Evolutionary conservation across 1,139 yeast genomes (phyloP), one percentile per base, ranked within the genome.

Genomic region (Debaryomyces sp.): DNA sequence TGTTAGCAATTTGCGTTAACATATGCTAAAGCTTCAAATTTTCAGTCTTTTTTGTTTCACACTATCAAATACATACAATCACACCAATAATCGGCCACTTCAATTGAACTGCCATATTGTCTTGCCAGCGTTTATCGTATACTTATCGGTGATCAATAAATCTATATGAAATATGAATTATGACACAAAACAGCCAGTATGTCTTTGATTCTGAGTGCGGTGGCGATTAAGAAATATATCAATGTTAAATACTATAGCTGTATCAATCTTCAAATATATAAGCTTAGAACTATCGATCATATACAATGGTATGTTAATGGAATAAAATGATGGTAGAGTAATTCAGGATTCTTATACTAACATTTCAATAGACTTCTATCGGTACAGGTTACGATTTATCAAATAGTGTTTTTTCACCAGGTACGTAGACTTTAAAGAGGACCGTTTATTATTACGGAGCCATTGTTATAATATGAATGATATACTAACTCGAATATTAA

Each of bases 301-400:
- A 37, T 38, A 45, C 42, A 49, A 49, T 49, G 51, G 51, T 49
- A 43, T 39, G 51, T 49, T 34, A 1, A 10, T 17, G n/a, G 15
- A 18, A 30, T 29, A 12, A 7, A 32, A 27, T 41, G 17, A 12
- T 35, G 17, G 10, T 13, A 10, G 12, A n/a, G 26, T 8, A 32
- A 22, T 22, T 12, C 7, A 6, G 15, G 4, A 12, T 30, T 22
- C 4, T 6, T 9, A 24, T 54, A 56, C 60, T 59, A 58, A 59
- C 62, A 21, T 27, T 47, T 12, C 44, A 35, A 35, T 21, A 62
- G 71, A 89, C 97, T 41, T 91, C 97, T 47, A 91, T 92, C 63
- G 98, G 98, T 61, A 92, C 97, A 29, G 98, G 98, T 33, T 92
- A 92, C 81, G 98, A 92, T 77, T 82, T 92, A 66, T 89, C 97